Evolutionary conservation across 495 filamentous ascomycete genomes (phyloP), one percentile per base, ranked within the genome.

Genomic region (Aspergillus heteromorphus): DNA sequence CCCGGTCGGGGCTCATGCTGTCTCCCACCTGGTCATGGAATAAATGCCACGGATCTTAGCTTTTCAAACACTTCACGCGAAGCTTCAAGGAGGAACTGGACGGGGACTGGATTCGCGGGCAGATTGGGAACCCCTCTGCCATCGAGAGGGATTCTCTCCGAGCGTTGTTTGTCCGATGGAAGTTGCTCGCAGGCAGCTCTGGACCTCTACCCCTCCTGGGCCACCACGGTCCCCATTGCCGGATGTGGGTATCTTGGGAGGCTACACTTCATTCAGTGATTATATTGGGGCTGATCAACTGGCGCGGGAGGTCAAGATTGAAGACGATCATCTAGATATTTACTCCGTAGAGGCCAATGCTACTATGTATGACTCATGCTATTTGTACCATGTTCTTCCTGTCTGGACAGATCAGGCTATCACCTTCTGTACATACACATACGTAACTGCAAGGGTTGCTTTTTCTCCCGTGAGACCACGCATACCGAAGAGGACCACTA

Each of bases 191-290:
- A 4, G 13, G 9, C 40, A 17, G 41, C 41, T 45, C 16, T 41
- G 20, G 30, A 17, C 18, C 17, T 43, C 23, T 2, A 53, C 57
- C 52, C 56, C 56, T 54, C 56, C 21, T 17, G 2, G 17, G 48
- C 57, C 52, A 51, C 57, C 51, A 36, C 47, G 57, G 57, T 59
- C 57, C 57, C 25, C 57, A 52, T 45, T 30, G 8, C 30, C 11
- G n/a, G 13, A 38, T 2, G 34, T n/a, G 34, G 34, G 8, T n/a
- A n/a, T 38, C 13, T 13, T n/a, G 34, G n/a, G 34, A 38, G 34
- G 34, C 34, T 48, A 8, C 43, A 23, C 14, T 29, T 47, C 2
- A 13, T 25, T 16, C 25, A 20, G 34, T 38, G n/a, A 13, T n/a
- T n/a, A 38, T 1, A 13, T 13, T 38, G 34, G 13, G 13, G 34